Base-by-base conservation (phyloP, 2,329 filamentous ascomycete genomes). In the Fusarium nisikadoi region DNA sequence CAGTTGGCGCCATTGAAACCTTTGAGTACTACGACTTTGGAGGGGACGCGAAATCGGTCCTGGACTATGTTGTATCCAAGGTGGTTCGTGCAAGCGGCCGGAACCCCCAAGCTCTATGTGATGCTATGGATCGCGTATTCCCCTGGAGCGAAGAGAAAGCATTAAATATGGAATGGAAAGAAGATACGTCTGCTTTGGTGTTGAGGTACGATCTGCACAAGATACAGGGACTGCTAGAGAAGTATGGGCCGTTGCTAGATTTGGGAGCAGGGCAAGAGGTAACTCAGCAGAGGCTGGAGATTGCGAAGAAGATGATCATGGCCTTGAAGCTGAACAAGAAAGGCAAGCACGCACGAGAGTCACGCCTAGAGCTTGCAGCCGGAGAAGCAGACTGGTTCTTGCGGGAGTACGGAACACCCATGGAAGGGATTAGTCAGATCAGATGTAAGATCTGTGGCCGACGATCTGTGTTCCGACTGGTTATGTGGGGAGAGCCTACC, bases 161-260 rank as follows among this genome's bases (percentile, higher is more conserved):
- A 25, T 25, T 12, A 6, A 52, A 27, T 10, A 36, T 52, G 47
- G 31, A 36, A 52, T 36, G 31, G 47, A 52, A 52, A 20, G 17
- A 16, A 8, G 17, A 8, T 25, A 1, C 0, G 0, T 20, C 17
- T 36, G 8, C 3, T 0, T 20, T 23, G 4, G 23, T 9, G 2
- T 10, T 8, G 1, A 25, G 1, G 13, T 8, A 25, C 14, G 23
- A 52, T 6, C 6, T 20, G 2, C n/a, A 52, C 14, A 52, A 52
- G 31, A 14, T 52, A 12, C 31, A 8, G 7, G 31, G 23, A 11
- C 17, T 20, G 3, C 19, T 52, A 8, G 23, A 52, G 16, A 52
- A 11, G 6, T 36, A 25, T 4, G 47, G 17, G 6, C 23, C 17
- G 5, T 52, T 52, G 13, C n/a, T 52, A 11, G 31, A 27, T 9